Evolutionary conservation across 257 asterid genomes (phyloP), one percentile per base, ranked within the genome.

Genomic region (Agastache rugosa): DNA sequence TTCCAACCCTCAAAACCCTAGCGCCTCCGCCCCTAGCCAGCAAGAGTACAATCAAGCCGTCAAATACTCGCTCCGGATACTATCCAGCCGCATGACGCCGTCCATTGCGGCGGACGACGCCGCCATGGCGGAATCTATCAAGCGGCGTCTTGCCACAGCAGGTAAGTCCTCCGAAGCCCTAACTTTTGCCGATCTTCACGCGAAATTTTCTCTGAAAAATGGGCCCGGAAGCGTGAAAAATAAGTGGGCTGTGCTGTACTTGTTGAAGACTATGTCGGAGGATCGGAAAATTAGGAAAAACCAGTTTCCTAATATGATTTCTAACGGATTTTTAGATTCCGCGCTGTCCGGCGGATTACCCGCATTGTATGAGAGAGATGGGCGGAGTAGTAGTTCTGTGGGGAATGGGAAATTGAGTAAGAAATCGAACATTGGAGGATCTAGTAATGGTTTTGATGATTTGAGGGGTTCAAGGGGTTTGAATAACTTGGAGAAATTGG

Each of bases 101-200:
- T 89, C 98, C 54, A 87, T 92, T 76, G 76, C 88, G 6, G 71
- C 87, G 1, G 96, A 92, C 74, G 96, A 86, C 14, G 76, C 89
- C 63, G 87, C 99, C 54, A 83, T 95, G 89, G 96, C 88, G 37
- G 97, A 95, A 86, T 92, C 98, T 53, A 89, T 95, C 76, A 95
- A 95, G 82, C 87, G 98, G 58, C 88, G 85, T 41, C 91, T 95
- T 71, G 99, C 97, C 77, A 92, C 94, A 16, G 80, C 89, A 37
- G 99, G 99, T 87, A 95, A 95, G 87, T 89, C 99, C 69, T 88
- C 97, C 75, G 91, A 90, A 80, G 99, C 96, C 82, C 93, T 95
- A 60, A 88, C 89, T 56, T 95, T 95, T 56, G 83, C 97, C 39
- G 99, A 95, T 82, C 84, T 92, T 1, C 89, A 82, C 74, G 19